A percentile compares a stretch with the other conserved stretches of the same genome.
phyloP scores from a whole-genome alignment of 768 basidiomycete genomes.

The Boletus tylopilopsis region DNA sequence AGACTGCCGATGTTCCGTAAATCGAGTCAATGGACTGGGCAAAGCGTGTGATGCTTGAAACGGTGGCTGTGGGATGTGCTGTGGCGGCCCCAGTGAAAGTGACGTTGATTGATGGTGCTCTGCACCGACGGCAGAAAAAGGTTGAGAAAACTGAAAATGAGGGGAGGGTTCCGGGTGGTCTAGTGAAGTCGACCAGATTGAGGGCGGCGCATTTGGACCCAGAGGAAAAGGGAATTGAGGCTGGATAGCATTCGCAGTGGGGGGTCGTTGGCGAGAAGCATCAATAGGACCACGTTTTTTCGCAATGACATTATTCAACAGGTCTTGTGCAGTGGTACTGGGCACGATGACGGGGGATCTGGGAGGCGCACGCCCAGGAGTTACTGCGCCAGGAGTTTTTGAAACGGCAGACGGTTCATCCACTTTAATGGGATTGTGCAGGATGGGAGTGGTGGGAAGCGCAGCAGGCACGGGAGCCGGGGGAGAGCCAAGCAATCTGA shows the following conservation, averaged over 20 bases:
- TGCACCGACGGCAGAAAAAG: conserved; percentile 7
- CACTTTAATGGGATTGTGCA: not conserved
- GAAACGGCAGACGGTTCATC: conserved; percentile 2
- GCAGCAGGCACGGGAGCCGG: conserved; percentile 3
- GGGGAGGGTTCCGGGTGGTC: conserved; percentile 37
- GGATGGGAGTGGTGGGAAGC: conserved; percentile 22
- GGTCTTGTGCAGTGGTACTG: conserved; percentile 62
- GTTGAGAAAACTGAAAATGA: conserved; percentile 11
- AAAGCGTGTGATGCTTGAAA: conserved; percentile 10
- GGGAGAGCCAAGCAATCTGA: conserved; percentile 21
- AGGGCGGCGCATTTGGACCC: conserved; percentile 45
- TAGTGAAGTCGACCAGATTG: conserved; percentile 64
- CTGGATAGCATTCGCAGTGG: conserved; percentile 30
- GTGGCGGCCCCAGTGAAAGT: conserved; percentile 13
- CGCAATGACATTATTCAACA: conserved; percentile 45
- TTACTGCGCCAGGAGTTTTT: not conserved
- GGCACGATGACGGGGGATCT: conserved; percentile 20
- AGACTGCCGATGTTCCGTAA: conserved; percentile 9
- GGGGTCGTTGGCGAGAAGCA: conserved; percentile 10
- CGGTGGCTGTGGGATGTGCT: conserved; percentile 12
- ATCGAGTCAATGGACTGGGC: conserved; percentile 6
- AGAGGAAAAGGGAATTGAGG: conserved; percentile 52
- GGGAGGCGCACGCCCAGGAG: conserved; percentile 28
- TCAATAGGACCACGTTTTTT: conserved; percentile 19
- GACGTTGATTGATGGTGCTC: conserved; percentile 17